A percentile compares a stretch with the other conserved stretches of the same genome.
phyloP scores from a whole-genome alignment of 441 rosid species.

The Populus hybrid region DNA sequence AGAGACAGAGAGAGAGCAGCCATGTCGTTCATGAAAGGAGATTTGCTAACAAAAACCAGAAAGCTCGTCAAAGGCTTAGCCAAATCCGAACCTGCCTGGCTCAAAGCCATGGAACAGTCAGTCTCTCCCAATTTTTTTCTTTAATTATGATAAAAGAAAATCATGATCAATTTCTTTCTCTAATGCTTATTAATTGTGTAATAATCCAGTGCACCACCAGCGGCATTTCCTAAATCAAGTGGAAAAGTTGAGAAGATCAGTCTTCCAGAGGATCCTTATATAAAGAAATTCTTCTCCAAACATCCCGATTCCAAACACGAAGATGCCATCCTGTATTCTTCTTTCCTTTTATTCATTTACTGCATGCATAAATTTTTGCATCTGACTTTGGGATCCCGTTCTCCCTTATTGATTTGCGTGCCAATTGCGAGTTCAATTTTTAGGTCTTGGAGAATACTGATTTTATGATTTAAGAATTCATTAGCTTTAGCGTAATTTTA shows the following conservation, averaged over 20 bases:
- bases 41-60: constrained; percentile 63
- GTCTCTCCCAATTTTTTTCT: constrained; percentile 10
- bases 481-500: background rate
- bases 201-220: constrained; percentile 62
- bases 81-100: constrained; percentile 73
- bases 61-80: constrained; percentile 88
- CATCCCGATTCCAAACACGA: constrained; percentile 51
- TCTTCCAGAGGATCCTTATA: constrained; percentile 78
- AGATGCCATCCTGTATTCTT: constrained; percentile 61
- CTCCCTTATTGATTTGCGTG: background rate
- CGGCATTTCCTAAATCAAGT: constrained; percentile 61
- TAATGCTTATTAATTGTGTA: constrained; percentile 5
- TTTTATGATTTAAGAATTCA: background rate
- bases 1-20: constrained; percentile 17
- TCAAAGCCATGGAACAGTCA: constrained; percentile 90
- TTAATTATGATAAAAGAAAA: background rate
- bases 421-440: background rate
- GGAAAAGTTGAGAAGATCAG: constrained; percentile 62
- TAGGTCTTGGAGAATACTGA: background rate
- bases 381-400: background rate
- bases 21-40: constrained; percentile 93
- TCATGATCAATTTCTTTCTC: background rate
- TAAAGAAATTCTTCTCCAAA: constrained; percentile 54
- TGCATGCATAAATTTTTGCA: background rate
- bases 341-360: background rate